Conservation (phyloP, 2,329 filamentous ascomycete species). For the Talaromyces sp. region DNA sequence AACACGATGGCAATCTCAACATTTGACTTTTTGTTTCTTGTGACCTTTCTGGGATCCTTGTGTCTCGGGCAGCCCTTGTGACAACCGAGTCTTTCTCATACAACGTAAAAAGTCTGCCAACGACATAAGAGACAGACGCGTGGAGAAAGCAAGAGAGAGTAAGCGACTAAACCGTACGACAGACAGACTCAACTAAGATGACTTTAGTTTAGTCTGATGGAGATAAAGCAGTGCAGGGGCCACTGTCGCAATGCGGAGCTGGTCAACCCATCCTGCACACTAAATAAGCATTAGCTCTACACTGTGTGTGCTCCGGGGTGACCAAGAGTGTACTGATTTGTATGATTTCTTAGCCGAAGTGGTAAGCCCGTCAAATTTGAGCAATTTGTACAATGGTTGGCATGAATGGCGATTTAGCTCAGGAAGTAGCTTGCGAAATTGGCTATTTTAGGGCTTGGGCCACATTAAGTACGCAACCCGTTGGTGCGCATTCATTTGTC, state of each 20-base stretch:
- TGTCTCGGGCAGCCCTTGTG: not conserved
- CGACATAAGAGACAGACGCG: not conserved
- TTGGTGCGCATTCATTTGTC: not conserved
- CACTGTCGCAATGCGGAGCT: constrained; percentile 12
- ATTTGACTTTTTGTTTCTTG: not conserved
- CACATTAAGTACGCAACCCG: not conserved
- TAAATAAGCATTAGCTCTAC: not conserved
- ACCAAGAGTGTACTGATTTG: not conserved
- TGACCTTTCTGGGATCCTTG: not conserved
- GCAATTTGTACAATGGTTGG: not conserved
- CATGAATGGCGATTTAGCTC: not conserved
- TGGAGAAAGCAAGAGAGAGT: not conserved
- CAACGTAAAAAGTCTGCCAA: not conserved
- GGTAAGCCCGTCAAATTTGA: not conserved
- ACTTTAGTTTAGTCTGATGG: constrained; percentile 1
- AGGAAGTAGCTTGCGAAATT: not conserved
- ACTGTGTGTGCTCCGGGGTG: not conserved
- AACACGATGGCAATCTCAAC: not conserved
- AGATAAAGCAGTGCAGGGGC: constrained; percentile 9
- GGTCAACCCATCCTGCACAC: constrained; percentile 12
- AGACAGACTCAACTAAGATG: not conserved
- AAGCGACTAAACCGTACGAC: not conserved
- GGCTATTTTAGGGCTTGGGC: not conserved
- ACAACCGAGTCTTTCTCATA: not conserved
- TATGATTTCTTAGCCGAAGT: not conserved